Evolutionary conservation across 169 alveolate genomes (phyloP).

Genomic region (Babesia ovis): DNA sequence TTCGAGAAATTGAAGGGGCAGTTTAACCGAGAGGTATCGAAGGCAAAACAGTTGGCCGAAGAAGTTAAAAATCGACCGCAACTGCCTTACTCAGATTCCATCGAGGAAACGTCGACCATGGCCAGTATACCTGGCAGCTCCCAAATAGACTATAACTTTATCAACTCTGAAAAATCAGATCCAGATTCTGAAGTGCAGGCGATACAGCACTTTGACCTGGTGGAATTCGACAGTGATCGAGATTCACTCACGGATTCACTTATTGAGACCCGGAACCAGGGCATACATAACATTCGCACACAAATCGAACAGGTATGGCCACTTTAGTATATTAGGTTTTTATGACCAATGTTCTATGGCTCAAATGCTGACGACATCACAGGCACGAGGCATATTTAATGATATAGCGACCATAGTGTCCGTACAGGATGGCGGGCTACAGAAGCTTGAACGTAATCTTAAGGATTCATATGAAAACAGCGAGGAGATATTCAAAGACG

Average conservation of each 20-base stretch:
- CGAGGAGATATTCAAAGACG: conserved; percentile 27
- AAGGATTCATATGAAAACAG: conserved; percentile 35
- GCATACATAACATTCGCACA: conserved; percentile 27
- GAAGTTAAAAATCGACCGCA: conserved; percentile 23
- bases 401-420: conserved; percentile 61
- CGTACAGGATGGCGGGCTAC: conserved; percentile 67
- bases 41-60: conserved; percentile 29
- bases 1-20: conserved; percentile 40
- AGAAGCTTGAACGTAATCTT: conserved; percentile 39
- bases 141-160: conserved; percentile 44
- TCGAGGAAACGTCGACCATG: conserved; percentile 34
- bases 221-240: conserved; percentile 10
- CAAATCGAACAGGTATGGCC: conserved; percentile 60
- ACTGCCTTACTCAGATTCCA: conserved; percentile 1
- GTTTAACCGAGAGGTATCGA: conserved; percentile 52
- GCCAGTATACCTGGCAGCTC: conserved; percentile 15
- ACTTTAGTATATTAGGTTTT: no score
- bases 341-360: no score
- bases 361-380: background rate
- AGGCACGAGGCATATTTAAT: conserved; percentile 60
- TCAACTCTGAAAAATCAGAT: conserved; percentile 44
- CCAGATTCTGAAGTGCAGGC: conserved; percentile 11
- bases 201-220: conserved; percentile 22
- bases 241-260: conserved; percentile 45
- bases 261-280: conserved; percentile 40